Conservation (phyloP, 495 filamentous ascomycete species). For the Hyaloscypha finlandica region DNA sequence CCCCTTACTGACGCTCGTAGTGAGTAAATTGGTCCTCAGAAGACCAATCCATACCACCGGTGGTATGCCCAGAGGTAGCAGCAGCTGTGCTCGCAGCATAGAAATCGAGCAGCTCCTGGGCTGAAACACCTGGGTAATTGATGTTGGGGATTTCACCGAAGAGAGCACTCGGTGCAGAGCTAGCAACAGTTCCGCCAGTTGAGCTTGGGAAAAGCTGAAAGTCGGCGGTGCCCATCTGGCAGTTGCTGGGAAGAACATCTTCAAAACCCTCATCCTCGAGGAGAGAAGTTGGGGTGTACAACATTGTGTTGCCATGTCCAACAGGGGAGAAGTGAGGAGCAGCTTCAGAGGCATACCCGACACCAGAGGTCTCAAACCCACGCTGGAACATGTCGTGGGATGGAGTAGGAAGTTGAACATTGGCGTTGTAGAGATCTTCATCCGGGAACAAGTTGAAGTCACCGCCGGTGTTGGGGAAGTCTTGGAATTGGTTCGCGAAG, state of each 20-base stretch:
- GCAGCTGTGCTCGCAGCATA: constrained; percentile 31
- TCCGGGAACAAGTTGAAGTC: constrained; percentile 53
- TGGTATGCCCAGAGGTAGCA: constrained; percentile 18
- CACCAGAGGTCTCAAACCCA: constrained; percentile 34
- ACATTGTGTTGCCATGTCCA: constrained; percentile 63
- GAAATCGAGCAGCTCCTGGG: constrained; percentile 30
- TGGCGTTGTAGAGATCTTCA: constrained; percentile 58
- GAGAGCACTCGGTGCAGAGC: constrained; percentile 26
- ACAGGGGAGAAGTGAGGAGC: constrained; percentile 59
- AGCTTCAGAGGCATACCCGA: constrained; percentile 36
- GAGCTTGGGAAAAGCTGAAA: constrained; percentile 34
- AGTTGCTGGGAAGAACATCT: constrained; percentile 26
- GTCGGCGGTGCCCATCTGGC: constrained; percentile 20
- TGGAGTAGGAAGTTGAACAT: constrained; percentile 40
- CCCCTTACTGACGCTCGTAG: constrained; percentile 22
- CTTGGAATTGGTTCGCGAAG: constrained; percentile 22
- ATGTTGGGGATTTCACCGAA: constrained; percentile 33
- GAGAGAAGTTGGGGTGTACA: constrained; percentile 61
- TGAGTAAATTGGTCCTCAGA: constrained; percentile 26
- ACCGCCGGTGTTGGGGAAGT: constrained; percentile 21
- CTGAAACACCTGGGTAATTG: constrained; percentile 25
- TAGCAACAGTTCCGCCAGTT: constrained; percentile 21
- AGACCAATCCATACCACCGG: constrained; percentile 27
- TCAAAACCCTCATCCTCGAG: constrained; percentile 35
- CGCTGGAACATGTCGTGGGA: constrained; percentile 36